Percentiles rank a stretch among this genome's conserved stretches.
These are phyloP conservation scores for Curvularia hawaiiensis DNA, from an alignment of 2,329 filamentous ascomycete species.

Conservation along the genomic window DNA sequence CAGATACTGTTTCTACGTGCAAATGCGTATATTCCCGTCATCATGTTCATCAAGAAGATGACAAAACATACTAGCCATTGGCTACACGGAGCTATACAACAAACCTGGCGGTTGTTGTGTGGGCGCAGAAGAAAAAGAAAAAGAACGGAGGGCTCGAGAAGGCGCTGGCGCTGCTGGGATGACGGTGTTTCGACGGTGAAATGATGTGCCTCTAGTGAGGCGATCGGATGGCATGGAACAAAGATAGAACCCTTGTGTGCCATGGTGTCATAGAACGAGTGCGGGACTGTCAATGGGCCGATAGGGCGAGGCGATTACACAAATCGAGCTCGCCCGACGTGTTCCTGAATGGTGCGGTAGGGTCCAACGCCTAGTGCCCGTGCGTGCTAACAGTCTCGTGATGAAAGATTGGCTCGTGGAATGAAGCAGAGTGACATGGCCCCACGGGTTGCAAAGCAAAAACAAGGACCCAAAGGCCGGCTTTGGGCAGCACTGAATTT, in stretches of 20 bases:
- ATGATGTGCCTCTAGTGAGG: conserved; percentile 1
- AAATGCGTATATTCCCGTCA: not conserved
- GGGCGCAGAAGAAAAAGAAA: not conserved
- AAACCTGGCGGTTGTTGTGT: too few species aligned
- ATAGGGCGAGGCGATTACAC: not conserved
- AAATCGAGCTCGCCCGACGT: too few species aligned
- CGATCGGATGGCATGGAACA: not conserved
- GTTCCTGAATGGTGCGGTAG: not conserved
- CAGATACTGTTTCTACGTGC: not conserved
- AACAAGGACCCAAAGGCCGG: conserved; percentile 12
- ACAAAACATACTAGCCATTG: conserved; percentile 2
- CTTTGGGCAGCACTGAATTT: conserved; percentile 16
- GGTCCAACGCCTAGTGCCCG: not conserved
- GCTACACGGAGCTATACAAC: not conserved
- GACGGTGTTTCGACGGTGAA: not conserved
- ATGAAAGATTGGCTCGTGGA: not conserved
- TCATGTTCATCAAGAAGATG: not conserved
- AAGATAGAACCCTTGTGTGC: not conserved
- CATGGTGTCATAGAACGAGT: conserved; percentile 1
- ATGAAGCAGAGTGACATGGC: not conserved
- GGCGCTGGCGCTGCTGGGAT: not conserved
- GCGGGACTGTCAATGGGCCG: not conserved
- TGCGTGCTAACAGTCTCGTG: not conserved
- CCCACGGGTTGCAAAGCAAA: not conserved
- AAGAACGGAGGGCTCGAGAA: not conserved